These are phyloP conservation scores for Boletus semigastroideus DNA, from an alignment of 1,284 basidiomycete genomes.

Conservation along the genomic window DNA sequence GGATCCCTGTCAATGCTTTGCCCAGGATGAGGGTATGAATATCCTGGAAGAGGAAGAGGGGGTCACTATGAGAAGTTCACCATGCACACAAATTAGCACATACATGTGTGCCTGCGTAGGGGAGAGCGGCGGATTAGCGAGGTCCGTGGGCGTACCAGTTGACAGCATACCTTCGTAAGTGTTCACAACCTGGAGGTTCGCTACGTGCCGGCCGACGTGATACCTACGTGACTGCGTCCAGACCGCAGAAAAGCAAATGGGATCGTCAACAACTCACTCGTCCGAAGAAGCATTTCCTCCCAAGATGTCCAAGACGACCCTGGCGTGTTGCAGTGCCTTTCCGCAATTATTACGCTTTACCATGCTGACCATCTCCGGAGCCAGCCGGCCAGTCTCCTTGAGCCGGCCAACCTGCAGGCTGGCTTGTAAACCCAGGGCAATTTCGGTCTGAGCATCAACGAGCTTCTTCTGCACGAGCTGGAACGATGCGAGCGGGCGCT, in stretches of 20 bases:
- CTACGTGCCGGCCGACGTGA: slow-evolving; percentile 87
- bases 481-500: slow-evolving; percentile 88
- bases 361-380: slow-evolving; percentile 93
- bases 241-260: not conserved
- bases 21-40: slow-evolving; percentile 88
- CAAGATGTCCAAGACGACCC: slow-evolving; percentile 82
- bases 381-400: slow-evolving; percentile 79
- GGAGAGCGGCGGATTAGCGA: slow-evolving; percentile 1
- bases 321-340: slow-evolving; percentile 81
- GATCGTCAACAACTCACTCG: slow-evolving; percentile 60
- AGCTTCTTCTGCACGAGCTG: slow-evolving; percentile 97
- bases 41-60: slow-evolving; percentile 47
- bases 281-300: slow-evolving; percentile 91
- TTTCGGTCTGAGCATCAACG: slow-evolving; percentile 88
- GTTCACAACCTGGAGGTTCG: slow-evolving; percentile 89
- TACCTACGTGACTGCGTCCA: slow-evolving; percentile 49
- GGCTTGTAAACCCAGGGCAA: slow-evolving; percentile 79
- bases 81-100: slow-evolving; percentile 5
- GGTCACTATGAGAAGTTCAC: not conserved
- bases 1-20: slow-evolving; percentile 86
- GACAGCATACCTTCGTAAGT: slow-evolving; percentile 78
- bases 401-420: slow-evolving; percentile 84
- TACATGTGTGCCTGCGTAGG: slow-evolving; percentile 32
- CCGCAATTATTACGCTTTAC: slow-evolving; percentile 97
- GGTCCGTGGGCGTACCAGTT: not conserved